phyloP scores from a whole-genome alignment of 2,329 filamentous ascomycete species.

The Beauveria sp. region DNA sequence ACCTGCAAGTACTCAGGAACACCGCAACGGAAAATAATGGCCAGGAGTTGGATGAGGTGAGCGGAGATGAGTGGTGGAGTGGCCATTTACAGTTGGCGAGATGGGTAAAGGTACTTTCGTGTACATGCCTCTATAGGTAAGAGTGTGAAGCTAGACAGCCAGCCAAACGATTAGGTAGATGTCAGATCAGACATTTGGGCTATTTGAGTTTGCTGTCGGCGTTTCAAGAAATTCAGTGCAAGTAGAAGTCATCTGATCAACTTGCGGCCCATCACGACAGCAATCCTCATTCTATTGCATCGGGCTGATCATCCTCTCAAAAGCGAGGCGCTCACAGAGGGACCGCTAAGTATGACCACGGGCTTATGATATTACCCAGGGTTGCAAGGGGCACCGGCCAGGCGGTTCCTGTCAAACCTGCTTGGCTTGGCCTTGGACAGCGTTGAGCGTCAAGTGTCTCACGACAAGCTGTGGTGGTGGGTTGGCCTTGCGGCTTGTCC shows the following conservation, averaged over 20 bases:
- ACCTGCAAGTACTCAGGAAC: background rate
- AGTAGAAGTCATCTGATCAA: no score
- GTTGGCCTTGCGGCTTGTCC: background rate
- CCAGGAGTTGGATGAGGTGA: slow-evolving; percentile 1
- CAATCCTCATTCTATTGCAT: background rate
- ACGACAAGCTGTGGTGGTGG: background rate
- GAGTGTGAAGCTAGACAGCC: no score
- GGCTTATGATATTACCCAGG: background rate
- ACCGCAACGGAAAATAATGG: background rate
- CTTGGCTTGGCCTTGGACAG: no score
- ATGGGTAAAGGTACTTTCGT: background rate
- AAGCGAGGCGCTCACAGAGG: background rate
- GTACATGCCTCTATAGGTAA: no score
- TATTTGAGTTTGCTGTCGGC: no score
- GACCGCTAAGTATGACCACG: background rate
- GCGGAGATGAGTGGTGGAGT: background rate
- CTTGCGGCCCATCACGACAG: no score
- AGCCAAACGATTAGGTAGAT: no score
- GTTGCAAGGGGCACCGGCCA: slow-evolving; percentile 1
- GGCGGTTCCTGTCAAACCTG: background rate
- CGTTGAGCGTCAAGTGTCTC: background rate
- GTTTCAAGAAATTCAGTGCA: no score
- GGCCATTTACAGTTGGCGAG: background rate
- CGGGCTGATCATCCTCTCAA: background rate
- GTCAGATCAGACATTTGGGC: no score